Evolutionary conservation across 768 basidiomycete species (phyloP), one percentile per base, ranked within the genome.

Genomic region (Plicaturopsis crispa): DNA sequence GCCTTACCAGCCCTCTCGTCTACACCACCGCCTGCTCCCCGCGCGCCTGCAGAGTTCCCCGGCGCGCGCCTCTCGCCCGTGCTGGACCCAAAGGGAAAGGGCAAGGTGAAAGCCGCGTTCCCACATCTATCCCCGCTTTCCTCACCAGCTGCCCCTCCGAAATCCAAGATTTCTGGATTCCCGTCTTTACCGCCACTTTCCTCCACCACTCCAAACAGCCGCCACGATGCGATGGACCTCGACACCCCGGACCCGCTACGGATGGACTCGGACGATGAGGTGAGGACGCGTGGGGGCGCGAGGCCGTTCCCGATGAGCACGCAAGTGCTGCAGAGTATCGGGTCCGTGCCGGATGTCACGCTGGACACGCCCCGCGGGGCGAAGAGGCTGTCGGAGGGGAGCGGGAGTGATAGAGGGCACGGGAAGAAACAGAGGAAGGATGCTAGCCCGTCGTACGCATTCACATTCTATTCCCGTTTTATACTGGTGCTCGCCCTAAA

Each of bases 281-380:
- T 28, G 8, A 8, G 8, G 8, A 28, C 26, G 14, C 26, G 26
- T 28, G 26, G 26, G 8, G 26, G 10, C 8, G 10, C 26, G 26
- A 28, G 26, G 26, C 69, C 71, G 1, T 74, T 74, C 36, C 71
- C 72, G 4, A 68, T 80, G 73, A 66, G 56, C 35, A 61, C 66
- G 2, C 65, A 70, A 36, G 39, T 69, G 28, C 56, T 75, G 2
- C 51, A 56, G 7, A 64, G 62, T 33, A 65, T 68, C 33, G 48
- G 54, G 2, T 54, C 53, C n/a, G 53, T 56, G 14, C 48, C 52
- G 11, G 50, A 48, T 3, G 48, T 50, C 8, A 26, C 44, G 40
- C 6, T 38, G 20, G 8, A 32, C 33, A 46, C 42, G 40, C 21
- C 14, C n/a, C 30, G 10, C 22, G 41, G 43, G 6, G 44, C 42